Percentiles rank a stretch among this genome's conserved stretches.
These are phyloP conservation scores for Kalaharituber pfeilii DNA, from an alignment of 2,329 filamentous ascomycete species.

Conservation along the genomic window DNA sequence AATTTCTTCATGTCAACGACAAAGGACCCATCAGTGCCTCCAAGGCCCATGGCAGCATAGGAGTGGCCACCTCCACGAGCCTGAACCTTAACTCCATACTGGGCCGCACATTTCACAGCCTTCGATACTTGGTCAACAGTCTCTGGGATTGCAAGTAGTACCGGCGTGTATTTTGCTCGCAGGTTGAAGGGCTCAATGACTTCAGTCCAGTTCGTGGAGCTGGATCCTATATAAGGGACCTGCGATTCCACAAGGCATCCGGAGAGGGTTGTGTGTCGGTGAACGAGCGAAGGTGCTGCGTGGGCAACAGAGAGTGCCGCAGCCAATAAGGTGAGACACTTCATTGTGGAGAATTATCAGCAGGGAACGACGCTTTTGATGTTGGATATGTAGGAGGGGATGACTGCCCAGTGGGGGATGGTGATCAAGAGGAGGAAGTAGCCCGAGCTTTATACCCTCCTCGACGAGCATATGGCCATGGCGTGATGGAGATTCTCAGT, in stretches of 20 bases:
- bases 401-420: neutral
- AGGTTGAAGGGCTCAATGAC: slow-evolving; percentile 25
- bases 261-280: neutral
- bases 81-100: slow-evolving; percentile 33
- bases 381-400: neutral
- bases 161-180: slow-evolving; percentile 24
- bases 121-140: slow-evolving; percentile 30
- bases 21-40: slow-evolving; percentile 35
- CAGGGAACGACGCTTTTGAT: neutral
- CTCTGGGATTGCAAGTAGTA: slow-evolving; percentile 25
- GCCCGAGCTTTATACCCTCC: neutral
- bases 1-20: slow-evolving; percentile 40
- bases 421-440: neutral
- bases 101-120: slow-evolving; percentile 32
- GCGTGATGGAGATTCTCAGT: no score
- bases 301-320: neutral
- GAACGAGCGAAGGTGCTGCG: neutral
- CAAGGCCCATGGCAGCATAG: slow-evolving; percentile 36
- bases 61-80: slow-evolving; percentile 38
- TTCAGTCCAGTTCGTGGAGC: slow-evolving; percentile 6
- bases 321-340: neutral
- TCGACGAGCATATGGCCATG: no score
- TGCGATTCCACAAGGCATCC: neutral
- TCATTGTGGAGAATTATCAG: neutral
- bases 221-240: neutral